Evolutionary conservation across 257 asterid species (phyloP).

Genomic region (Nicotiana knightiana): DNA sequence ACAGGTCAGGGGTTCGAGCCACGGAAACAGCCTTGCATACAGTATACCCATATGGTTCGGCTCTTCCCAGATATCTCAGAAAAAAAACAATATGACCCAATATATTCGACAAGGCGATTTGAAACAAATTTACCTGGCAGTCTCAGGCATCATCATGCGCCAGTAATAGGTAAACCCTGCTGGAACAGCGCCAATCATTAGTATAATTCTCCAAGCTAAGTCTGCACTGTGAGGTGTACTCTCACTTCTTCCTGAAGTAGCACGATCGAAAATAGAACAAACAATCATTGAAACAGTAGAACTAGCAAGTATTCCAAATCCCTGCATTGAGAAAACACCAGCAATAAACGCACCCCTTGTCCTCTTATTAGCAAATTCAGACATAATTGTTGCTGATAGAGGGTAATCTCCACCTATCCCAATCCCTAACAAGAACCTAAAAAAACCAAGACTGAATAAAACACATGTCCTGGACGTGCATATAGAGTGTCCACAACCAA

Average conservation of each 20-base stretch:
- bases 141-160: slow-evolving; percentile 69
- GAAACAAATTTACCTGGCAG: slow-evolving; percentile 35
- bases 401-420: slow-evolving; percentile 68
- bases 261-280: slow-evolving; percentile 36
- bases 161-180: slow-evolving; percentile 50
- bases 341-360: slow-evolving; percentile 58
- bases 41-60: no score
- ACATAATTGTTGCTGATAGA: slow-evolving; percentile 60
- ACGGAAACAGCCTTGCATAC: no score
- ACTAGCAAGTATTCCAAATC: slow-evolving; percentile 53
- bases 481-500: slow-evolving; percentile 46
- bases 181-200: slow-evolving; percentile 51
- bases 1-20: no score
- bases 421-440: slow-evolving; percentile 43
- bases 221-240: slow-evolving; percentile 34
- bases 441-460: slow-evolving; percentile 34
- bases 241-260: neutral
- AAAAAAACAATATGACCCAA: neutral
- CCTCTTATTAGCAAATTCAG: slow-evolving; percentile 46
- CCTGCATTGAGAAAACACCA: slow-evolving; percentile 65
- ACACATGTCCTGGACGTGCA: slow-evolving; percentile 43
- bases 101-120: neutral
- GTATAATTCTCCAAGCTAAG: slow-evolving; percentile 54
- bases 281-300: slow-evolving; percentile 46
- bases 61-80: no score